A percentile compares a stretch with the other conserved stretches of the same genome.
These are phyloP conservation scores for Toxicodendron radicans DNA, from an alignment of 345 rosid species.

Conservation along the genomic window DNA sequence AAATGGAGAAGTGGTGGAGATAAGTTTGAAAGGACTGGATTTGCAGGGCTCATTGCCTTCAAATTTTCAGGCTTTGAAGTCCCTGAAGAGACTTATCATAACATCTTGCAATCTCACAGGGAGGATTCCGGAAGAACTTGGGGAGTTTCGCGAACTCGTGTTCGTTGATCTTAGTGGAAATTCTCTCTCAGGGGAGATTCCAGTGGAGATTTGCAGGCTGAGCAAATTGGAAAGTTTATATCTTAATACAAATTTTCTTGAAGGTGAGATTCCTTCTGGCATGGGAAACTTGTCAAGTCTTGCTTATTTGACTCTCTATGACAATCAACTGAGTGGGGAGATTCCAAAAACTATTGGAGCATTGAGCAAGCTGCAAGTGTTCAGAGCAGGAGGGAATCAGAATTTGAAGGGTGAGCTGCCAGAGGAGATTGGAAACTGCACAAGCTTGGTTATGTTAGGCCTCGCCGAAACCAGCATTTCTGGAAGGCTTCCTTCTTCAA, in stretches of 20 bases:
- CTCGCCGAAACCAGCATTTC: slow-evolving; percentile 94
- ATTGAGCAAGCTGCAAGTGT: slow-evolving; percentile 50
- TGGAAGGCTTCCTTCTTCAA: slow-evolving; percentile 68
- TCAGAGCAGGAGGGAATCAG: slow-evolving; percentile 91
- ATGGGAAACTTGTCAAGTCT: slow-evolving; percentile 65
- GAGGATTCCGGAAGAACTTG: slow-evolving; percentile 62
- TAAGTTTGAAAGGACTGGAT: slow-evolving; percentile 53
- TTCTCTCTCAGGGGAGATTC: slow-evolving; percentile 73
- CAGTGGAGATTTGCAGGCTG: slow-evolving; percentile 62
- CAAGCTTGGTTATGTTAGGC: slow-evolving; percentile 72
- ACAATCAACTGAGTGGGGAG: slow-evolving; percentile 73
- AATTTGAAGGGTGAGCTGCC: slow-evolving; percentile 87
- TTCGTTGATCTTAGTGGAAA: slow-evolving; percentile 73
- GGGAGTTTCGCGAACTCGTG: slow-evolving; percentile 52
- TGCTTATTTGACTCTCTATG: slow-evolving; percentile 62
- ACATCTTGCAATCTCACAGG: slow-evolving; percentile 80
- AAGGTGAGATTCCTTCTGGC: slow-evolving; percentile 72
- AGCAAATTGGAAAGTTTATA: slow-evolving; percentile 54
- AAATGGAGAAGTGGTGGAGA: slow-evolving; percentile 51
- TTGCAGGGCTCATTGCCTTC: slow-evolving; percentile 72
- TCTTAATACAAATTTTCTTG: slow-evolving; percentile 71
- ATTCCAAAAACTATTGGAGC: slow-evolving; percentile 72
- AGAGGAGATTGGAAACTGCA: slow-evolving; percentile 86
- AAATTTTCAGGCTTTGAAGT: slow-evolving; percentile 53
- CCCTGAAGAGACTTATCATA: slow-evolving; percentile 54